Base-by-base conservation (phyloP, 257 asterid species). In the Verbascum thapsus region DNA sequence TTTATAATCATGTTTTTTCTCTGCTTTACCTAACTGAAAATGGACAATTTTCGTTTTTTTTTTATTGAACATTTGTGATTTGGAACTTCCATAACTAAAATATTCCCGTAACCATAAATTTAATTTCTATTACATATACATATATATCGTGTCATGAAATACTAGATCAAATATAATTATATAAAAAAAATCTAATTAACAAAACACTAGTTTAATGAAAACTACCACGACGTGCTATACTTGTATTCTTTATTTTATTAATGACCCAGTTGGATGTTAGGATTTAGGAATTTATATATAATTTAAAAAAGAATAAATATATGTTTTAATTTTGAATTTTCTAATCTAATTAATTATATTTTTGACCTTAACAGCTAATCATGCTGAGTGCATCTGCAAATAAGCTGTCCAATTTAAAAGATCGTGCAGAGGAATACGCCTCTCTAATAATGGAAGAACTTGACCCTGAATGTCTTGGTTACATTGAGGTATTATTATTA, bases 401-500 rank as follows among this genome's bases (percentile, higher is more conserved):
- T 83, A 90, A 90, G 77, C 69, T 90, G 84, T 88, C 94, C 38
- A 75, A 80, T 73, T 71, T 89, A 77, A 86, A 84, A 77, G 94
- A 89, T 84, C 94, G 86, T 77, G 97, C 94, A 15, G 81, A 74
- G 66, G 97, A 89, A 55, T 89, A 89, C 48, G 94, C 97, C 32
- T 80, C 71, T 76, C 72, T 89, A 47, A 85, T 91, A 62, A 91
- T 91, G 98, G 98, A 91, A 73, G 98, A 91, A 80, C 80, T 91
- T 40, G 98, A 91, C 76, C 95, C 91, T 30, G 95, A 91, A 58
- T 61, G 73, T 37, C 82, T 88, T 23, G 95, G 94, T 17, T 91
- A 85, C 72, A 91, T 91, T 66, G 98, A 91, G 98, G 98, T 88
- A 87, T 53, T 48, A n/a, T n/a, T n/a, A n/a, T n/a, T n/a, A n/a